These are phyloP conservation scores for Colletotrichum neosansevieriae DNA, from an alignment of 2,329 filamentous ascomycete species.

Conservation along the genomic window DNA sequence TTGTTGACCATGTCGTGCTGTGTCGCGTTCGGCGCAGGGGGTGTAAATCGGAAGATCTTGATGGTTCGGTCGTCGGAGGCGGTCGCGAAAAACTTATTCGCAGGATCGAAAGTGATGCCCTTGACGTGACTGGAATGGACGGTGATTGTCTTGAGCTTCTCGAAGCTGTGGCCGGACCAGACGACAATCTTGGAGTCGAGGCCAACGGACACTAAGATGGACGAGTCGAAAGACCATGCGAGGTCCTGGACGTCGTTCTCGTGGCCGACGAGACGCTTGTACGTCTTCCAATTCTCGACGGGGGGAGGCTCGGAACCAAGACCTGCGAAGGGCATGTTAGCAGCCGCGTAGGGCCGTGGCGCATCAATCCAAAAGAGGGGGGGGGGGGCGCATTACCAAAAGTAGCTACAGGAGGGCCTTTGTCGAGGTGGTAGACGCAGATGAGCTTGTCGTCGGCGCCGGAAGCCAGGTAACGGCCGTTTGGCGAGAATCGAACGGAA, in stretches of 20 bases:
- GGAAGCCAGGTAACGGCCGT: constrained; percentile 93
- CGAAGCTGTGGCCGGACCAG: constrained; percentile 98
- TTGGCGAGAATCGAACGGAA: constrained; percentile 95
- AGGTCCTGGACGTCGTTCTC: constrained; percentile 99
- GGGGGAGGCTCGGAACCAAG: constrained; percentile 77
- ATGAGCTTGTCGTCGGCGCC: constrained; percentile 99
- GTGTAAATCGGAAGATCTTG: constrained; percentile 95
- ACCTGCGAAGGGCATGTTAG: constrained; percentile 33
- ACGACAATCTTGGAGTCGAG: constrained; percentile 98
- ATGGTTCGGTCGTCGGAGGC: constrained; percentile 97
- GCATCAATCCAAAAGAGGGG: constrained; percentile 48
- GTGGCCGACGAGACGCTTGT: constrained; percentile 92
- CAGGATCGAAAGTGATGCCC: constrained; percentile 97
- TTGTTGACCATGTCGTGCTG: constrained; percentile 97
- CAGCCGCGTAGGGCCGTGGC: background rate
- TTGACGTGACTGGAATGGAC: constrained; percentile 98
- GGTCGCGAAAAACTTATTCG: constrained; percentile 99
- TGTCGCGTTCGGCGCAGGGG: constrained; percentile 89
- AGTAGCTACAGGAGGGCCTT: constrained; percentile 80
- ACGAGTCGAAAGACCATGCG: constrained; percentile 96
- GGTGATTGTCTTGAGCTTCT: constrained; percentile 94
- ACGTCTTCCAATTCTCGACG: constrained; percentile 98
- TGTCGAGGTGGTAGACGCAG: constrained; percentile 93
- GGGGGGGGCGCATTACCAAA: constrained; percentile 70
- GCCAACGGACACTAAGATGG: constrained; percentile 94